A percentile compares a stretch with the other conserved stretches of the same genome.
phyloP scores from a whole-genome alignment of 2,329 filamentous ascomycete species.

The Colletotrichum sojae region DNA sequence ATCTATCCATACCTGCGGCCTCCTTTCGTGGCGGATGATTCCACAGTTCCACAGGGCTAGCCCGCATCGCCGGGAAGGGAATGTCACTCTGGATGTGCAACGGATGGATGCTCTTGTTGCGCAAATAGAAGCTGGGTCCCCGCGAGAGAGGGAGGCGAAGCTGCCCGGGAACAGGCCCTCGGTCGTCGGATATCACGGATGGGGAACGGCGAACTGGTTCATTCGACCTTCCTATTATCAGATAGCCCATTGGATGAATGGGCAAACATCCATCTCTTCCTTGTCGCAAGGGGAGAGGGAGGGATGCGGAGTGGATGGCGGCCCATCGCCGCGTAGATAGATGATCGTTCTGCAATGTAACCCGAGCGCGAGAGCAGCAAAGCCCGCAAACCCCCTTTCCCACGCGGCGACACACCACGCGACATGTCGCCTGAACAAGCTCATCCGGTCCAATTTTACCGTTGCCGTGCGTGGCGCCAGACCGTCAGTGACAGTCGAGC shows the following conservation, averaged over 20 bases:
- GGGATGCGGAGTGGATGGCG: too few species aligned
- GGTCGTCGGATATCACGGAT: slow-evolving; percentile 26
- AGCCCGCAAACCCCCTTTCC: background rate
- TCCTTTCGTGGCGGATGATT: too few species aligned
- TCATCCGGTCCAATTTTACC: slow-evolving; percentile 14
- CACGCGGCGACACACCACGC: background rate
- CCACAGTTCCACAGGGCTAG: slow-evolving; percentile 24
- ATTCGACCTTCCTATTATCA: background rate
- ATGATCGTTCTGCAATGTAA: background rate
- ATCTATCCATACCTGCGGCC: background rate
- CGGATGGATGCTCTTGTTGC: background rate
- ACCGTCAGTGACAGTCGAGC: slow-evolving; percentile 14
- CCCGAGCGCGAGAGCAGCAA: background rate
- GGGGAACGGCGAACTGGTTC: background rate
- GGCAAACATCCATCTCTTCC: too few species aligned
- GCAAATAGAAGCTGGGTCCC: slow-evolving; percentile 5
- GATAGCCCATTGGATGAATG: too few species aligned
- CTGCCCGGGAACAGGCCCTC: slow-evolving; percentile 1
- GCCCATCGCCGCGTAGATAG: too few species aligned
- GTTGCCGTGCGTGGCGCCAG: background rate
- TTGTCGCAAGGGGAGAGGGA: too few species aligned
- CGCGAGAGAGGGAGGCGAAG: background rate
- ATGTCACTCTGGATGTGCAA: slow-evolving; percentile 20
- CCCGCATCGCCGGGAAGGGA: slow-evolving; percentile 10
- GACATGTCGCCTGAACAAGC: slow-evolving; percentile 11